Conservation (phyloP, 352 stramenopile species). For the Globisporangium carolinianum region DNA sequence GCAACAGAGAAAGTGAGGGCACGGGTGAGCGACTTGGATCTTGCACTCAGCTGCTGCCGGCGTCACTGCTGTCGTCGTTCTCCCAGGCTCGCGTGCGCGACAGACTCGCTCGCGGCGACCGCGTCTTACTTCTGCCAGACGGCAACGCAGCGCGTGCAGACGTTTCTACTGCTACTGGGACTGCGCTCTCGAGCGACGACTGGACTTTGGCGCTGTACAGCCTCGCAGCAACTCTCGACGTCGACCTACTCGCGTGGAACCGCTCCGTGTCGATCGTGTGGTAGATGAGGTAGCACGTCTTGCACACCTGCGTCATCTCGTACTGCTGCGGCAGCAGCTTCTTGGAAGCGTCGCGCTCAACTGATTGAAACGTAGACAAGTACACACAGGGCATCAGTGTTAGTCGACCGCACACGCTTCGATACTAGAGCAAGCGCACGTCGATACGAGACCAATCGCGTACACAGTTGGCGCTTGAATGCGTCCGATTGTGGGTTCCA, state of each 20-base stretch:
- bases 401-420: neutral
- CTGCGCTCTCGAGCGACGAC: neutral
- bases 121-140: neutral
- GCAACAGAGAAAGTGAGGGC: neutral
- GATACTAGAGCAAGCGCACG: too few species aligned
- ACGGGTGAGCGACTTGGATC: neutral
- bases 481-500: constrained; percentile 62
- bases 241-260: constrained; percentile 33
- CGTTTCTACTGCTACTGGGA: neutral
- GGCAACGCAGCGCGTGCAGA: neutral
- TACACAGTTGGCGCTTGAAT: constrained; percentile 45
- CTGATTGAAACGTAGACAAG: constrained; percentile 8
- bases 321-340: constrained; percentile 32
- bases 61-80: neutral
- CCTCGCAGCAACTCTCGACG: constrained; percentile 19
- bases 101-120: neutral
- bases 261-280: constrained; percentile 39
- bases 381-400: constrained; percentile 2
- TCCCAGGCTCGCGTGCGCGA: constrained; percentile 4
- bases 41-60: neutral
- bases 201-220: constrained; percentile 23
- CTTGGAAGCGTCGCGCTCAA: constrained; percentile 41
- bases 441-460: neutral
- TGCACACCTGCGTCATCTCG: constrained; percentile 40
- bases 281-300: constrained; percentile 42